Evolutionary conservation across 2,329 filamentous ascomycete species (phyloP).

Genomic region (Orbilia blumenaviensis): DNA sequence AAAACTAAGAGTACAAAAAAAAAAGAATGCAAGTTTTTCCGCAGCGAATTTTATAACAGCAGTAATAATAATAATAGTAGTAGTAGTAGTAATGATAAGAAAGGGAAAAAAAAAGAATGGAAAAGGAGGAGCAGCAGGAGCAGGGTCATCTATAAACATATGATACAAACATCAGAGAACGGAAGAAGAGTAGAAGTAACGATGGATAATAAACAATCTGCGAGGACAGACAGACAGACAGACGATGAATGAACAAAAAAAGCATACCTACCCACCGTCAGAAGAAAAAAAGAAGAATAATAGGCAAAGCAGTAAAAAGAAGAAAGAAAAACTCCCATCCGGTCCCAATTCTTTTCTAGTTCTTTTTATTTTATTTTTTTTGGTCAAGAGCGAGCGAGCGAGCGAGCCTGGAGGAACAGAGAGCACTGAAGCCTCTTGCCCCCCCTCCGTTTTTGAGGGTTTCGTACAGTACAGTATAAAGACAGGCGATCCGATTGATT

Average conservation of each 20-base stretch:
- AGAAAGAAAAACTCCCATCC: conserved; percentile 9
- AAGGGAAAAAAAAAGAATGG: too few relatives aligned
- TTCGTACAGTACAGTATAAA: conserved; percentile 18
- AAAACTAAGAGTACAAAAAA: background rate
- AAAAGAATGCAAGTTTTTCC: background rate
- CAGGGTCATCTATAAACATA: conserved; percentile 44
- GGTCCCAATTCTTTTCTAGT: conserved; percentile 10
- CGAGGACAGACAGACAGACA: too few relatives aligned
- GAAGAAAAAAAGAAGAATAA: background rate
- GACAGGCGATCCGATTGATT: background rate
- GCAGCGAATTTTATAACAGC: background rate
- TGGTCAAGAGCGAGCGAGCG: too few relatives aligned
- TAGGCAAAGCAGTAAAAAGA: background rate
- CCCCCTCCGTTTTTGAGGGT: too few relatives aligned
- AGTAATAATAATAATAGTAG: background rate
- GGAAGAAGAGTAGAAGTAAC: conserved; percentile 9
- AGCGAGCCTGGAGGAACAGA: too few relatives aligned
- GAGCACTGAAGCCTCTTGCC: too few relatives aligned
- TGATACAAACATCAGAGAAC: conserved; percentile 5
- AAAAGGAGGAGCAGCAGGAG: too few relatives aligned
- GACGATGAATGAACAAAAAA: too few relatives aligned
- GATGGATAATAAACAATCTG: too few relatives aligned
- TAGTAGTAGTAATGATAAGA: too few relatives aligned
- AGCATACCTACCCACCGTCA: background rate
- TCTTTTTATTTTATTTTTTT: background rate